Percentiles rank a stretch among this genome's conserved stretches.
Evolutionary conservation across 129 eudicot genomes (phyloP).

Genomic region (Pulicaria dysenterica): DNA sequence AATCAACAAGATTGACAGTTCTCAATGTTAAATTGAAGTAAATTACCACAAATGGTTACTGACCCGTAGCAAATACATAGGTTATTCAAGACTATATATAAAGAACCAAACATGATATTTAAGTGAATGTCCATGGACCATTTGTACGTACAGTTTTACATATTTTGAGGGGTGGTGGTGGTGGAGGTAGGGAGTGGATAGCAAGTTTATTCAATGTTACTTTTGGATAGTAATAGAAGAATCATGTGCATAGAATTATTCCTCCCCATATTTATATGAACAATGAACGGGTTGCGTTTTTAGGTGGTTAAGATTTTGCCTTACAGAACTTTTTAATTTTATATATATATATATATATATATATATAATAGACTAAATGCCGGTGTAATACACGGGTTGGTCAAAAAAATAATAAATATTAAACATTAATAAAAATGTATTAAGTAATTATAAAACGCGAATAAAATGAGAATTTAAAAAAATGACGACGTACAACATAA

Average conservation of each 20-base stretch:
- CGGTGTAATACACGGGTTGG: too few species aligned
- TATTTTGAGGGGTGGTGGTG: slow-evolving; percentile 17
- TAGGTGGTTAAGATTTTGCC: slow-evolving; percentile 35
- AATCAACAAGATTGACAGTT: background rate
- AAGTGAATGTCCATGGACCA: slow-evolving; percentile 13
- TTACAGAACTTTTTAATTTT: background rate
- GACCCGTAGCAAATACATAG: background rate
- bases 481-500: too few species aligned
- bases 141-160: background rate
- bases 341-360: too few species aligned
- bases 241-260: slow-evolving; percentile 32
- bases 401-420: too few species aligned
- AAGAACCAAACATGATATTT: background rate
- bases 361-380: too few species aligned
- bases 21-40: background rate
- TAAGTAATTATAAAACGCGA: too few species aligned
- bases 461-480: too few species aligned
- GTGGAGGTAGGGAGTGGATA: slow-evolving; percentile 21
- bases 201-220: slow-evolving; percentile 26
- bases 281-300: slow-evolving; percentile 36
- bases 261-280: slow-evolving; percentile 24
- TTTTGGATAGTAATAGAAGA: slow-evolving; percentile 17
- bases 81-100: background rate
- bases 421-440: too few species aligned
- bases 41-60: background rate